A percentile compares a stretch with the other conserved stretches of the same genome.
These are phyloP conservation scores for Phialemonium atrogriseum DNA, from an alignment of 2,329 filamentous ascomycete genomes.

Conservation along the genomic window DNA sequence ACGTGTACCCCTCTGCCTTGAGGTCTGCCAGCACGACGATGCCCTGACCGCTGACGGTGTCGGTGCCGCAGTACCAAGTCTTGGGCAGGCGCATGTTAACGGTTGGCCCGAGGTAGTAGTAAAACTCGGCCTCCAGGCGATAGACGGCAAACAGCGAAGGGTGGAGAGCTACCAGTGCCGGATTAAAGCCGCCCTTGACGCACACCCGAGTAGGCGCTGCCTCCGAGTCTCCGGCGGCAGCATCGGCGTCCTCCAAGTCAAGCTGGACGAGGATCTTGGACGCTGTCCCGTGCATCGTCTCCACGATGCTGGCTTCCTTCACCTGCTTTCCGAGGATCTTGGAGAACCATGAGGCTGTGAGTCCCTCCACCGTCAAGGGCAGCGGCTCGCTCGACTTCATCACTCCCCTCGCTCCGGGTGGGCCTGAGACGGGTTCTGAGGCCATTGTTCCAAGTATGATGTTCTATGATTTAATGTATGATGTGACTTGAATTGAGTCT, in stretches of 20 bases:
- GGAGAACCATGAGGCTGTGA: conserved; percentile 14
- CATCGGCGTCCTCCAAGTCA: conserved; percentile 41
- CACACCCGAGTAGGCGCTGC: conserved; percentile 11
- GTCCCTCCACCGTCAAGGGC: conserved; percentile 10
- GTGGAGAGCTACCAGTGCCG: conserved; percentile 25
- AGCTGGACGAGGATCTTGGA: conserved; percentile 37
- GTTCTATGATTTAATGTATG: too few relatives aligned
- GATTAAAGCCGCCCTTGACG: conserved; percentile 54
- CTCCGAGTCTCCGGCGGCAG: too few relatives aligned
- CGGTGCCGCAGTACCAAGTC: conserved; percentile 11
- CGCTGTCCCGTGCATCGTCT: conserved; percentile 12
- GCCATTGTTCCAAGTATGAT: too few relatives aligned
- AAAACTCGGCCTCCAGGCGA: conserved; percentile 15
- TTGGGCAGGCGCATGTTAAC: conserved; percentile 15
- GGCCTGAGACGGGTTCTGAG: too few relatives aligned
- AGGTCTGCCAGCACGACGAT: conserved; percentile 64
- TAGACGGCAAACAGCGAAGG: conserved; percentile 16
- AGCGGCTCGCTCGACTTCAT: conserved; percentile 11
- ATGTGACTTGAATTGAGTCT: too few relatives aligned
- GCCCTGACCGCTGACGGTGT: conserved; percentile 38
- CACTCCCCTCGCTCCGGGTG: conserved; percentile 5
- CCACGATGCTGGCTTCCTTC: conserved; percentile 5
- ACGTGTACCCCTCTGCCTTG: conserved; percentile 37
- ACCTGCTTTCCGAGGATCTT: conserved; percentile 12
- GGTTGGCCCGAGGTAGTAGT: conserved; percentile 10